Base-by-base conservation (phyloP, 116 monocot species). In the Cymodocea nodosa region DNA sequence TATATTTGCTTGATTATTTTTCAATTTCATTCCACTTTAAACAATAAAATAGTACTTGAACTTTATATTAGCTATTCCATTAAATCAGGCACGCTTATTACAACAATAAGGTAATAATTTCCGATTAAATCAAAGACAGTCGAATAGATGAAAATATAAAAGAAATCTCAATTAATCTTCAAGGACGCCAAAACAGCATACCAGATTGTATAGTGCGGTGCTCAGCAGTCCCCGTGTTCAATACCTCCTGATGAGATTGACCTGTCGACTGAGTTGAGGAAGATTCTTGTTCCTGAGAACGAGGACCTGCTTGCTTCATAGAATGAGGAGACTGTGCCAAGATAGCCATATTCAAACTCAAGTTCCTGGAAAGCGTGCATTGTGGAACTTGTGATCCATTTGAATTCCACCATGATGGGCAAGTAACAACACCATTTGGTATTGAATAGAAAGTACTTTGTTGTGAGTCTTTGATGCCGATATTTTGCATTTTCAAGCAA, bases 211-310 rank as follows among this genome's bases (percentile, higher is more conserved):
- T 2, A 58, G 59, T 39, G 48, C 4, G 24, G 3, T 69, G 59
- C 22, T 49, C 59, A 35, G 15, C 55, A 18, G 23, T 36, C 13
- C 72, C 76, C 35, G 30, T 68, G 72, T 22, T 77, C 16, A 75
- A 79, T 36, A 58, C 23, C 53, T 84, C 84, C 73, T 75, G 79
- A 67, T 80, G 81, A 44, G 84, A 84, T 53, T 84, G 79, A 67
- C 72, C 73, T 59, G 79, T 81, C 66, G 87, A 88, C 59, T 81
- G 84, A 70, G 72, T 77, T 64, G 84, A 87, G 8, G 78, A 81
- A 35, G 81, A 88, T 50, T 81, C 84, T 53, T 81, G 81, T 39
- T 82, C 79, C 20, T 39, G 74, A 18, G 71, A 24, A 16, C 55
- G 68, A 68, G 51, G 35, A 30, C 59, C 68, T 52, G 19, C 5